phyloP scores from a whole-genome alignment of 2,329 filamentous ascomycete species.

The Sclerotinia trifoliorum region DNA sequence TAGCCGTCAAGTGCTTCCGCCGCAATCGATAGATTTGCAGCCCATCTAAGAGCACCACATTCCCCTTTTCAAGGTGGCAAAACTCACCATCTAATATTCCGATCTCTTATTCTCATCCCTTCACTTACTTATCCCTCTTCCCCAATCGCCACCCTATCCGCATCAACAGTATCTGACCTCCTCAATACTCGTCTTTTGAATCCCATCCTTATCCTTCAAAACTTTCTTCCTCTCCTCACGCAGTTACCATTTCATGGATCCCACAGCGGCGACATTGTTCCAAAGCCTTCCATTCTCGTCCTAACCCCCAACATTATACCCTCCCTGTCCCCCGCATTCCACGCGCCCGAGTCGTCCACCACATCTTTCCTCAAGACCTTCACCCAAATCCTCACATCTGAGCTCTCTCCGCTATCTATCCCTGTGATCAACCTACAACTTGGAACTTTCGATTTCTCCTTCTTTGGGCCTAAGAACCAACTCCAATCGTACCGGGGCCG shows the following conservation, averaged over 20 bases:
- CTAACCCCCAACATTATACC: conserved; percentile 79
- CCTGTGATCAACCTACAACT: conserved; percentile 85
- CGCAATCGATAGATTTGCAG: conserved; percentile 69
- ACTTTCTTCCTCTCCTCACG: conserved; percentile 79
- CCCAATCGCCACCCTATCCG: conserved; percentile 80
- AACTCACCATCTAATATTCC: conserved; percentile 72
- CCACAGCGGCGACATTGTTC: conserved; percentile 33
- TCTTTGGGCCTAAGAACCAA: conserved; percentile 54
- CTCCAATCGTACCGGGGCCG: conserved; percentile 44
- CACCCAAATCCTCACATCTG: conserved; percentile 73
- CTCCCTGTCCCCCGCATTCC: conserved; percentile 76
- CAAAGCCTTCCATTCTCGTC: conserved; percentile 67
- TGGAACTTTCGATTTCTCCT: conserved; percentile 82
- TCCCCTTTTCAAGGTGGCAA: conserved; percentile 73
- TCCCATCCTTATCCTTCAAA: conserved; percentile 83
- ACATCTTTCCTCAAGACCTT: conserved; percentile 85
- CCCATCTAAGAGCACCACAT: conserved; percentile 71
- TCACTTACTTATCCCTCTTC: conserved; percentile 77
- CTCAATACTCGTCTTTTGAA: conserved; percentile 90
- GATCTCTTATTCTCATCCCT: conserved; percentile 80
- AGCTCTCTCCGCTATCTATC: conserved; percentile 73
- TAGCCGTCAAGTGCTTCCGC: conserved; percentile 67
- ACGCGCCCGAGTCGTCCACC: conserved; percentile 82
- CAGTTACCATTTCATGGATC: conserved; percentile 47
- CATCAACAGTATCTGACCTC: conserved; percentile 81